Base-by-base conservation (phyloP, 108 stramenopile species). In the Mediolabrus comicus region DNA sequence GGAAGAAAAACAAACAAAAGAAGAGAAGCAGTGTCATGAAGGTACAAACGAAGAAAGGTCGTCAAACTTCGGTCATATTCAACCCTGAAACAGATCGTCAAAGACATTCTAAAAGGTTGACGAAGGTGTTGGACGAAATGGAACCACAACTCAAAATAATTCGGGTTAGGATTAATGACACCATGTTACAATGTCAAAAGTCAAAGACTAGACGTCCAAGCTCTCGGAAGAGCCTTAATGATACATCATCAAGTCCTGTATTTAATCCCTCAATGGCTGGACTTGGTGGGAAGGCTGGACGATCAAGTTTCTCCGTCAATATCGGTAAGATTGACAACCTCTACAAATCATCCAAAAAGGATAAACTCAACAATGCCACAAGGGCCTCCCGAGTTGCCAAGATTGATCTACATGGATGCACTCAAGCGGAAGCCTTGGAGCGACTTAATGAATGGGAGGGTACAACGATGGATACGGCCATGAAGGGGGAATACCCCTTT, bases 401-500 rank as follows among this genome's bases (percentile, higher is more conserved):
- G 12, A 16, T 52, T 33, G 68, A 69, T 14, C 41, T 69, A 0
- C 68, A 69, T 53, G 68, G 68, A 4, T 69, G 30, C 35, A 59
- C 41, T 0, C 19, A 39, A 54, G 61, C 53, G 30, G 61, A 71
- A 31, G 60, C 61, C 0, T 31, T 55, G 16, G 26, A 54, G 17
- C 16, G 29, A 34, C 53, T 62, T 14, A 60, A 71, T 53, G 56
- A 54, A 13, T 24, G 22, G 19, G 35, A 49, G 13, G 31, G 19
- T 38, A 38, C 10, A n/a, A 62, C 49, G 59, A 31, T 62, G 52
- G 60, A 62, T 24, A 36, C 28, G 13, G 70, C 70, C 1, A 62
- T 53, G 60, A 49, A 71, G 19, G 60, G 70, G 11, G 35, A 61
- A 8, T 62, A 71, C 16, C 70, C 59, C 2, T 71, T 35, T 53